These are phyloP conservation scores for Acanthamoeba healyi DNA, from an alignment of 208 protist genomes.

Conservation along the genomic window DNA sequence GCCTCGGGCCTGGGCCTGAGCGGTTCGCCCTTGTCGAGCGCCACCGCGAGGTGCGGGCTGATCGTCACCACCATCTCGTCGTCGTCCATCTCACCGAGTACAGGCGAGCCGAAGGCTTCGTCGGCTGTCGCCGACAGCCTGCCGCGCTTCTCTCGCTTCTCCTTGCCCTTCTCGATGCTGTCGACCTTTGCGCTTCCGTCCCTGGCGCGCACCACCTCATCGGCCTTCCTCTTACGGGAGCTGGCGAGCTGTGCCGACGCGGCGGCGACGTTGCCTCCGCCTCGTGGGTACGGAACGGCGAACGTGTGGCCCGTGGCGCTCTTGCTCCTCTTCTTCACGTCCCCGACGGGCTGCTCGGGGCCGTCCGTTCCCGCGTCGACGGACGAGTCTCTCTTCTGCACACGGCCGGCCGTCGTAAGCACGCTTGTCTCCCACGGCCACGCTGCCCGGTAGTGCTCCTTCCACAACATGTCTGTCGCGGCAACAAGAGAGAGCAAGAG, in stretches of 20 bases:
- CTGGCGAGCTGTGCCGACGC: not conserved
- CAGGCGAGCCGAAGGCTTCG: not conserved
- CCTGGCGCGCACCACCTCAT: not conserved
- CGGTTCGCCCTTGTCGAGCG: not conserved
- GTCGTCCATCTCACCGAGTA: not conserved
- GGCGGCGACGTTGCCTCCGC: not conserved
- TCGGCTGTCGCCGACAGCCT: not conserved
- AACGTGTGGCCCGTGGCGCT: not conserved
- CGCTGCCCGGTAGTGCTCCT: slow-evolving; percentile 31
- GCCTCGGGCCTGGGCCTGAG: not conserved
- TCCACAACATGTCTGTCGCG: slow-evolving; percentile 25
- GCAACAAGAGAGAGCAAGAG: not conserved
- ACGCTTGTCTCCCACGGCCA: slow-evolving; percentile 39
- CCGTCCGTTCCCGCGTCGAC: not conserved
- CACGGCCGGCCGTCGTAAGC: not conserved
- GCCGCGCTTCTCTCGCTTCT: slow-evolving; percentile 27
- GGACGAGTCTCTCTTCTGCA: not conserved
- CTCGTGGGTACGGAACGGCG: not conserved
- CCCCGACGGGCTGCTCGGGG: not conserved
- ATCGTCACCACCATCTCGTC: slow-evolving; percentile 31
- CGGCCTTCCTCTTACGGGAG: slow-evolving; percentile 5
- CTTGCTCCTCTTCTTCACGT: not conserved
- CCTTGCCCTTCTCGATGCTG: slow-evolving; percentile 22
- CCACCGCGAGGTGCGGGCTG: slow-evolving; percentile 7
- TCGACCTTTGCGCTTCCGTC: not conserved